These are phyloP conservation scores for Anthracocystis walkeri DNA, from an alignment of 1,284 basidiomycete species.

Conservation along the genomic window DNA sequence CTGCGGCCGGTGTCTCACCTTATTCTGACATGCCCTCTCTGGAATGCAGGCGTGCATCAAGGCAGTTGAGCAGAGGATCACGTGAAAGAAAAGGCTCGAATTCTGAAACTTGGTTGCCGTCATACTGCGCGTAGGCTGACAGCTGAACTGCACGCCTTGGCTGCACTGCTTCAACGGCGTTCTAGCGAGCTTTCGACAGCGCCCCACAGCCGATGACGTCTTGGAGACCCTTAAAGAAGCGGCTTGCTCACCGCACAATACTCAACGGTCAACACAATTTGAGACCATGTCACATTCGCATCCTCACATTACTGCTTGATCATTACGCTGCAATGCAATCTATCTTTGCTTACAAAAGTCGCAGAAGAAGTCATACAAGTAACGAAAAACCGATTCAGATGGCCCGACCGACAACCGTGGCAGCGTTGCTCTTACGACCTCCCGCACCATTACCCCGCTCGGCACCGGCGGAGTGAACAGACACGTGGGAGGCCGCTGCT, in stretches of 20 bases:
- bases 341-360: too few relatives aligned
- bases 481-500: constrained; percentile 24
- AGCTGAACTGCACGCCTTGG: background rate
- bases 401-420: background rate
- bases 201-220: constrained; percentile 1
- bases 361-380: background rate
- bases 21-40: constrained; percentile 6
- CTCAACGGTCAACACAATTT: background rate
- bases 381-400: background rate
- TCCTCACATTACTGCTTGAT: background rate
- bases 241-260: background rate
- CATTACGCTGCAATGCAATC: background rate
- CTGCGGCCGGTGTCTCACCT: constrained; percentile 16
- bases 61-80: constrained; percentile 10
- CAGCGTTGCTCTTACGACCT: background rate
- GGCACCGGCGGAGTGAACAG: constrained; percentile 11
- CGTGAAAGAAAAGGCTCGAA: background rate
- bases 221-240: background rate
- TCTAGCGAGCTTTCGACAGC: constrained; percentile 1
- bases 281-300: background rate
- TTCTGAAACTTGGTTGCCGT: constrained; percentile 22
- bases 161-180: background rate
- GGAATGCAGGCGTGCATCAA: constrained; percentile 5
- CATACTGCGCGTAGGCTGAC: constrained; percentile 8
- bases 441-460: background rate